These are phyloP conservation scores for Galeopsis tetrahit DNA, from an alignment of 257 asterid genomes.

Conservation along the genomic window DNA sequence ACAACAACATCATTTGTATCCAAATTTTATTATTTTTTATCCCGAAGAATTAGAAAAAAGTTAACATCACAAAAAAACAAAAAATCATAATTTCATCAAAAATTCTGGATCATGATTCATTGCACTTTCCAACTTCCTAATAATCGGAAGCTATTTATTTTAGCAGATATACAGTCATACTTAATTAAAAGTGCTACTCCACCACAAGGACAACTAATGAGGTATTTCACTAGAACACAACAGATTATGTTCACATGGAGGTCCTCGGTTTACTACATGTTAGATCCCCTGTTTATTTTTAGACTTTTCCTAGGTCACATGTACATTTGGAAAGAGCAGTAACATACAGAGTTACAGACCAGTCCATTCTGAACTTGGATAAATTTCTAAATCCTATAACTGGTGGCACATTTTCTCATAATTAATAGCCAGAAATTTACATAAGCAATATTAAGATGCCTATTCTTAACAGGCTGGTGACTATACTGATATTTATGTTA, in stretches of 20 bases:
- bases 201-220: slow-evolving; percentile 13
- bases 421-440: background rate
- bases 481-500: background rate
- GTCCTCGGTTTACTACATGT: slow-evolving; percentile 1
- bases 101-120: background rate
- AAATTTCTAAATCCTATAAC: background rate
- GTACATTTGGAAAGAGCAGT: background rate
- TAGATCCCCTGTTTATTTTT: background rate
- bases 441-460: background rate
- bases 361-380: background rate
- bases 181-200: slow-evolving; percentile 5
- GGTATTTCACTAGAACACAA: background rate
- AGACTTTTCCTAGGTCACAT: background rate
- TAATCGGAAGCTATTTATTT: background rate
- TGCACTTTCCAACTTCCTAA: background rate
- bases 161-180: background rate
- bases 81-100: background rate
- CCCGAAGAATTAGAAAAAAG: background rate
- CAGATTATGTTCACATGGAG: background rate
- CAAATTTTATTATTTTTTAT: background rate
- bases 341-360: background rate
- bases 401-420: background rate
- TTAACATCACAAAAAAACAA: slow-evolving; percentile 6
- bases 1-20: background rate
- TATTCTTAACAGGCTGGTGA: background rate